phyloP scores from a whole-genome alignment of 164 flowering plant genomes.

The Tinospora cordifolia region DNA sequence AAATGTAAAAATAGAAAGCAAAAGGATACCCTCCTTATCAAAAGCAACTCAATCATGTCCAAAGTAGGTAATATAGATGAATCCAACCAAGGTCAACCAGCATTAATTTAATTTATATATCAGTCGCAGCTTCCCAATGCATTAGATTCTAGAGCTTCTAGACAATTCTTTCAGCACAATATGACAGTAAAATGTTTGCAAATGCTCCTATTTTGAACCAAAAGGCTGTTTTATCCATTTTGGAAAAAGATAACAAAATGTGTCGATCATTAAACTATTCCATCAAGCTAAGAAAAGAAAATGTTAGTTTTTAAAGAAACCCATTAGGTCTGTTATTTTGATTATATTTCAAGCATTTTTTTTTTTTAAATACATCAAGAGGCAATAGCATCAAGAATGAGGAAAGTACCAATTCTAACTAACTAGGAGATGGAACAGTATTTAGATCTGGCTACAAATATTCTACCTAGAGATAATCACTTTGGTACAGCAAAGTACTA shows the following conservation, averaged over 20 bases:
- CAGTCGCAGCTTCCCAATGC: background rate
- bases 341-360: no score
- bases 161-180: background rate
- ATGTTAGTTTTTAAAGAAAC: no score
- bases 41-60: background rate
- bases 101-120: background rate
- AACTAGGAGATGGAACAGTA: no score
- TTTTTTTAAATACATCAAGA: no score
- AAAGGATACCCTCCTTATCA: background rate
- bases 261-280: background rate
- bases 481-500: no score
- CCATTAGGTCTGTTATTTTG: no score
- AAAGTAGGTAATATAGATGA: background rate
- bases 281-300: background rate
- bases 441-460: no score
- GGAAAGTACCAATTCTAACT: no score
- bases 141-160: background rate
- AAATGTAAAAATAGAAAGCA: background rate
- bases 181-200: background rate
- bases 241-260: background rate
- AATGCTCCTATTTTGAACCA: background rate
- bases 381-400: no score
- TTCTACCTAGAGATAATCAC: no score
- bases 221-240: background rate
- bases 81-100: background rate